Evolutionary conservation across 352 stramenopile genomes (phyloP).

Genomic region (Globisporangium megalacanthum): DNA sequence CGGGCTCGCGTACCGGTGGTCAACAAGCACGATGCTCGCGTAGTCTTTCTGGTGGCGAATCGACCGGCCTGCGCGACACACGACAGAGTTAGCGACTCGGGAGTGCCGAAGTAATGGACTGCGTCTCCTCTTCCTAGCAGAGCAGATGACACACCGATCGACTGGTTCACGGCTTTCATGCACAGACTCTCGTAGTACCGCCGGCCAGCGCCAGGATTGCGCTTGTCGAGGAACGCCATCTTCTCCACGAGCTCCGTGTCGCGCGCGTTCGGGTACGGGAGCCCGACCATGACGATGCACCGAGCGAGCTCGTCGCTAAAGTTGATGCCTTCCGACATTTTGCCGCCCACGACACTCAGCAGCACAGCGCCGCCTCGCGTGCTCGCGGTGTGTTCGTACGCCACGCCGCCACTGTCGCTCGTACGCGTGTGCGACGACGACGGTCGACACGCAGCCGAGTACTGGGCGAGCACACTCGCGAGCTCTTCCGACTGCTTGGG

Average conservation of each 20-base stretch:
- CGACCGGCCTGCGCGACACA: slow-evolving; percentile 58
- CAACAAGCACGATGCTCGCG: slow-evolving; percentile 94
- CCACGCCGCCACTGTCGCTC: neutral
- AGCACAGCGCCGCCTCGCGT: slow-evolving; percentile 68
- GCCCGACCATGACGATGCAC: slow-evolving; percentile 96
- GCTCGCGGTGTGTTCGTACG: neutral
- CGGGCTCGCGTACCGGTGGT: slow-evolving; percentile 89
- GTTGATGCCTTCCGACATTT: slow-evolving; percentile 99
- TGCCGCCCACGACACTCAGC: slow-evolving; percentile 97
- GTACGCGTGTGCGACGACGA: neutral
- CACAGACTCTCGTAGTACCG: slow-evolving; percentile 98
- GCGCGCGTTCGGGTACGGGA: slow-evolving; percentile 96
- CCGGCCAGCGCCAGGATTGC: slow-evolving; percentile 51
- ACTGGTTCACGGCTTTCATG: slow-evolving; percentile 99
- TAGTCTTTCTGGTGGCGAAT: slow-evolving; percentile 98
- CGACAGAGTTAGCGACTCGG: no score
- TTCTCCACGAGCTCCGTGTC: slow-evolving; percentile 97
- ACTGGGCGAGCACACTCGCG: slow-evolving; percentile 82
- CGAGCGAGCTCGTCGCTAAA: slow-evolving; percentile 97
- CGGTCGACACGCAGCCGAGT: slow-evolving; percentile 59
- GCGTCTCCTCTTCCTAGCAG: neutral
- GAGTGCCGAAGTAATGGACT: neutral
- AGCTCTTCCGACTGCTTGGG: slow-evolving; percentile 92
- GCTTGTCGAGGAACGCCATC: slow-evolving; percentile 91
- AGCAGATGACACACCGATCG: slow-evolving; percentile 79